phyloP scores from a whole-genome alignment of 345 rosid genomes.

The Aegle marmelos region DNA sequence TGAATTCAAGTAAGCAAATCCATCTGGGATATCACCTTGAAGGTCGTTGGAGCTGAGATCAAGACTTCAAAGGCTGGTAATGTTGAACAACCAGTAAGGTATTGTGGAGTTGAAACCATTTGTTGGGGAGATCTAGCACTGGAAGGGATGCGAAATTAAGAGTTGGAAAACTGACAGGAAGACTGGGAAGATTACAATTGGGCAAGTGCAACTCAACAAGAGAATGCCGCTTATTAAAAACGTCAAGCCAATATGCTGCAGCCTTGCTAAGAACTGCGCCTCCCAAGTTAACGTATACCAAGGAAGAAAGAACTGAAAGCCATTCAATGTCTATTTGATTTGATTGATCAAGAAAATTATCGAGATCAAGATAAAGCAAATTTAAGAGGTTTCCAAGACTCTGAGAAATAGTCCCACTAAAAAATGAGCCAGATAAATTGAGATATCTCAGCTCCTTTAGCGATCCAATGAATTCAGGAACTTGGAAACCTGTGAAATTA shows the following conservation, averaged over 20 bases:
- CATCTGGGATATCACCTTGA: constrained; percentile 13
- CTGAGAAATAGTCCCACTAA: constrained; percentile 6
- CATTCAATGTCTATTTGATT: not conserved
- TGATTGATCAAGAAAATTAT: too few relatives aligned
- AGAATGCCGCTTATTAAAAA: too few relatives aligned
- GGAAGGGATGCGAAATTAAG: constrained; percentile 23
- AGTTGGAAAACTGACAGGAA: constrained; percentile 16
- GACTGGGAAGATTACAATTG: constrained; percentile 6
- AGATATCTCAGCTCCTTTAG: constrained; percentile 23
- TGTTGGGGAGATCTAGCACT: constrained; percentile 25
- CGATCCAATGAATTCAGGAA: constrained; percentile 17
- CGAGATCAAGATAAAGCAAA: not conserved
- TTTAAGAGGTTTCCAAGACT: constrained; percentile 14
- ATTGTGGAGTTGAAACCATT: constrained; percentile 27
- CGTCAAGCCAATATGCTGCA: too few relatives aligned
- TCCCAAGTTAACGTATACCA: not conserved
- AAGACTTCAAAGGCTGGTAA: not conserved
- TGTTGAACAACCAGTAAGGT: constrained; percentile 23
- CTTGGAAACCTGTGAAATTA: constrained; percentile 15
- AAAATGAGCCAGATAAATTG: constrained; percentile 21
- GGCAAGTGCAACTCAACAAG: too few relatives aligned
- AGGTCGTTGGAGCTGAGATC: not conserved
- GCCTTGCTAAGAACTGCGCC: not conserved
- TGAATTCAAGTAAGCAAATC: not conserved
- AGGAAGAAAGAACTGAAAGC: not conserved